Evolutionary conservation across 345 rosid species (phyloP).

Genomic region (Noccaea caerulescens): DNA sequence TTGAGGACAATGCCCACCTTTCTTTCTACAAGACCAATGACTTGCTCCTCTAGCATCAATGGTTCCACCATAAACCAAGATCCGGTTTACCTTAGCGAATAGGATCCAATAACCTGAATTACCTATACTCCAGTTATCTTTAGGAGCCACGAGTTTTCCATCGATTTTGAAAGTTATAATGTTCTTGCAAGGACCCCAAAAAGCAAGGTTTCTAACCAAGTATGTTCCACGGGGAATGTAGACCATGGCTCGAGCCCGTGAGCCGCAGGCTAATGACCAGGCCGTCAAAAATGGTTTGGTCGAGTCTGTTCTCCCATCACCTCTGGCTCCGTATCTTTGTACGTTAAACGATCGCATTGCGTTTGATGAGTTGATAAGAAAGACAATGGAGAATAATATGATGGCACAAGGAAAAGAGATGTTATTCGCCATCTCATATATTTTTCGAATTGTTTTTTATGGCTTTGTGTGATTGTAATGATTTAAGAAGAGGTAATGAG

Average conservation of each 20-base stretch:
- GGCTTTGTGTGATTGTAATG: slow-evolving; percentile 21
- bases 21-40: slow-evolving; percentile 52
- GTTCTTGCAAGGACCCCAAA: slow-evolving; percentile 57
- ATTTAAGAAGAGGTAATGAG: slow-evolving; percentile 8
- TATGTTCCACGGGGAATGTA: slow-evolving; percentile 58
- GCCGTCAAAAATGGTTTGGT: slow-evolving; percentile 53
- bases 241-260: slow-evolving; percentile 49
- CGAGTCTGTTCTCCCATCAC: slow-evolving; percentile 58
- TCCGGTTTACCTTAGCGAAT: slow-evolving; percentile 48
- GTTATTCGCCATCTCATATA: slow-evolving; percentile 36
- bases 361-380: slow-evolving; percentile 21
- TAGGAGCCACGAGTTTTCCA: slow-evolving; percentile 57
- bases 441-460: background rate
- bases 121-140: slow-evolving; percentile 47
- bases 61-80: slow-evolving; percentile 49
- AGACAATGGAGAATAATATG: slow-evolving; percentile 9
- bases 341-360: slow-evolving; percentile 40
- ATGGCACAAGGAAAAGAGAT: slow-evolving; percentile 7
- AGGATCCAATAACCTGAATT: slow-evolving; percentile 50
- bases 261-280: slow-evolving; percentile 56
- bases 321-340: slow-evolving; percentile 52
- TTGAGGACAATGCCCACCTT: slow-evolving; percentile 43
- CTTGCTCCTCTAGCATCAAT: slow-evolving; percentile 53
- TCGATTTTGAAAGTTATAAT: slow-evolving; percentile 48
- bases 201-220: slow-evolving; percentile 39